Evolutionary conservation across 345 rosid species (phyloP).

Genomic region (Limnanthes douglasii): DNA sequence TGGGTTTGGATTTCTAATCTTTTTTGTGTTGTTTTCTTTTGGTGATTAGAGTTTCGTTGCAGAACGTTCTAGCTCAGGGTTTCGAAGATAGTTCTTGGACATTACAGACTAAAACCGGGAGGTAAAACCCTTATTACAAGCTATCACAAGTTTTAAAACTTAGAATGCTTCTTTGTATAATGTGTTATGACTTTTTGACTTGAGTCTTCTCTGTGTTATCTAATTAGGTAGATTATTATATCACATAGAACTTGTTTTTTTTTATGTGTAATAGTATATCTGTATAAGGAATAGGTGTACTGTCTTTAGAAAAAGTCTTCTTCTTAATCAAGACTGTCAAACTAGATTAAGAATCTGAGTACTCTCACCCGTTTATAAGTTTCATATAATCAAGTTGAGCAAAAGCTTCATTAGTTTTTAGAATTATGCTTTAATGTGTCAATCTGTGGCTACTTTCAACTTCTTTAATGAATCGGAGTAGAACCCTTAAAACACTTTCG

Average conservation of each 20-base stretch:
- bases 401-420: too few relatives aligned
- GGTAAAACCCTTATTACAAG: too few relatives aligned
- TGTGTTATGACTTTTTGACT: background rate
- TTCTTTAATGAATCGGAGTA: background rate
- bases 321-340: too few relatives aligned
- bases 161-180: background rate
- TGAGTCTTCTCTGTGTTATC: conserved; percentile 4
- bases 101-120: conserved; percentile 66
- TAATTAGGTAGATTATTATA: background rate
- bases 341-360: too few relatives aligned
- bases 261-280: background rate
- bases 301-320: too few relatives aligned
- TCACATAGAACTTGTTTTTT: background rate
- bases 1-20: conserved; percentile 6
- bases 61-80: conserved; percentile 61
- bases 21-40: conserved; percentile 2
- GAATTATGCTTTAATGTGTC: too few relatives aligned
- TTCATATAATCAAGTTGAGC: too few relatives aligned
- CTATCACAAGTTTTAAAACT: too few relatives aligned
- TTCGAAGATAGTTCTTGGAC: conserved; percentile 71
- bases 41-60: conserved; percentile 51
- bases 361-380: too few relatives aligned
- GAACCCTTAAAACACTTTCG: background rate
- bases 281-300: background rate
- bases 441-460: too few relatives aligned